Evolutionary conservation across 352 stramenopile species (phyloP), one percentile per base, ranked within the genome.

Genomic region (Poterioochromonas sp.): DNA sequence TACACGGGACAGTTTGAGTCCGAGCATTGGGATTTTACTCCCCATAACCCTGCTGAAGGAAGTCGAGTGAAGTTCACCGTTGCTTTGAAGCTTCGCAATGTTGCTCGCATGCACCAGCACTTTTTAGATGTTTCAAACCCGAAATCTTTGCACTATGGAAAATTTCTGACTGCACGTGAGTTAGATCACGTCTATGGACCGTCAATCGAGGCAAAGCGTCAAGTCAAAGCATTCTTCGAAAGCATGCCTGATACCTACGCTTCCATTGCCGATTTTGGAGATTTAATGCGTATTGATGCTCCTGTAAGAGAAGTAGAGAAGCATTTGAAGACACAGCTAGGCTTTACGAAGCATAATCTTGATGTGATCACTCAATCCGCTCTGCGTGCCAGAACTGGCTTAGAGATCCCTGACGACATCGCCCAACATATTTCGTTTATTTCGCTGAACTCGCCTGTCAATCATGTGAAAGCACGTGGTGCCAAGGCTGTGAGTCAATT

Each of bases 101-200:
- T 26, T 26, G 47, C 15, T 58, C 47, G 47, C 47, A 58, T 58
- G 47, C 47, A 58, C 26, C 15, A 58, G 15, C 47, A 58, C 26
- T 65, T 65, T 22, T 39, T 39, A 39, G 54, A 65, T 65, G 54
- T 65, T 32, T 65, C 54, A 32, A 65, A 65, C n/a, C 54, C 54
- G 3, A 35, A 5, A 15, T 65, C 54, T 15, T 39, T 22, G 26
- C 5, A 65, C n/a, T 65, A 65, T 39, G 54, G 54, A 12, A 35
- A 11, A 39, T 65, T 35, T 22, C 5, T 35, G 26, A 65, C 26
- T 65, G 8, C n/a, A 11, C 5, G 5, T 35, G 54, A 65, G n/a
- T 15, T 65, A 39, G 8, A 11, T 65, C n/a, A 11, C 11, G 34
- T 35, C 5, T 32, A 65, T 39, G n/a, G 54, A 5, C 8, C n/a